Base-by-base conservation (phyloP, 164 flowering plant species). In the Annona squamosa region DNA sequence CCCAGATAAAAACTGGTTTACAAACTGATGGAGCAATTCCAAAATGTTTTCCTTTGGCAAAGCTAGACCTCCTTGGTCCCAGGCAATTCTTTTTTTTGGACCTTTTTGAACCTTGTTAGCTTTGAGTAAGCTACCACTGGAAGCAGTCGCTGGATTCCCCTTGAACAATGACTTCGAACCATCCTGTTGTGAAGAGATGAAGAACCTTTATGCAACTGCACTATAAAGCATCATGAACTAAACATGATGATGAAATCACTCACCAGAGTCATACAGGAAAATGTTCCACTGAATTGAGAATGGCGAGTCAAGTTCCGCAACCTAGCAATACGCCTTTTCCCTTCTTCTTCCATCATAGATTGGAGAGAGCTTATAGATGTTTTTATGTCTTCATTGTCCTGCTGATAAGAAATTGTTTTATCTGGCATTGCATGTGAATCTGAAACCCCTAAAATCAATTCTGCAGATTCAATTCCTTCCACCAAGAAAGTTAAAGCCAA, bases 251-350 rank as follows among this genome's bases (percentile, higher is more conserved):
- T 26, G 67, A 43, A n/a, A 66, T 3, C 45, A 26, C 82, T 44
- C 87, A 92, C 99, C 93, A 93, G 73, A 69, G 89, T 75, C 71
- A 85, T 68, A 74, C 89, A 81, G 46, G 92, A 84, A 83, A 91
- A 96, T 71, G 97, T 84, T 79, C 97, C 99, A 79, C 83, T 82
- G 76, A 93, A 90, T 65, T 88, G 92, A 48, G 95, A 85, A 85
- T 85, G 85, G 16, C 87, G 87, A 72, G 77, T 78, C 67, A 85
- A 65, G 70, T 83, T 83, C 17, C 76, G 81, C 44, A 71, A 63
- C 81, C 90, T 87, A 52, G 73, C 72, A 45, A 79, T 81, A 77
- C 79, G 86, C 76, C 83, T 87, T 80, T 87, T 90, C 69, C 80
- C 85, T 79, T 84, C 77, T 81, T 96, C 99, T 80, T 93, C 95